Conservation (phyloP, 305 asterid species). For the Salvia sclarea region DNA sequence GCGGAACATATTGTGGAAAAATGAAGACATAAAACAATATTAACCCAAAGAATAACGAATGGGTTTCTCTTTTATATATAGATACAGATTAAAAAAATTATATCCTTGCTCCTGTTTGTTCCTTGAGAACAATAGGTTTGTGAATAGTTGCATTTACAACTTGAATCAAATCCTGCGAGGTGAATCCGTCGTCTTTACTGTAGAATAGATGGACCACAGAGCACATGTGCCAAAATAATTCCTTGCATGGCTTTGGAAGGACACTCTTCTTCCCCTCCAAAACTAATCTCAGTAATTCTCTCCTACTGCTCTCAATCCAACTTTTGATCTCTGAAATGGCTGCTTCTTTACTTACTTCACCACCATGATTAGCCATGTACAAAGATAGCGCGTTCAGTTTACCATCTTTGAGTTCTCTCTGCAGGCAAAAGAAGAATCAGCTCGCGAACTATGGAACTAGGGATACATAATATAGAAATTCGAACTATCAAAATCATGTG, state of each 20-base stretch:
- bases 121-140: constrained; percentile 48
- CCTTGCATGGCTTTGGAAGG: constrained; percentile 75
- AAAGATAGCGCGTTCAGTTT: constrained; percentile 62
- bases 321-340: constrained; percentile 48
- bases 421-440: constrained; percentile 25
- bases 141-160: constrained; percentile 53
- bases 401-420: constrained; percentile 77
- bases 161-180: constrained; percentile 53
- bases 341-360: constrained; percentile 46
- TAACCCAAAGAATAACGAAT: too few species aligned
- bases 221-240: constrained; percentile 81
- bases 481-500: neutral
- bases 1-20: too few species aligned
- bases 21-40: too few species aligned
- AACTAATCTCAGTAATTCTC: constrained; percentile 63
- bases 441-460: too few species aligned
- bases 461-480: too few species aligned
- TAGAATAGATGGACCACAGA: constrained; percentile 67
- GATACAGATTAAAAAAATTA: too few species aligned
- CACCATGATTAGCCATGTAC: constrained; percentile 45
- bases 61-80: too few species aligned
- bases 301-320: constrained; percentile 45
- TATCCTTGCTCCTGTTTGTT: too few species aligned
- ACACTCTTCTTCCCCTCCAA: constrained; percentile 49
- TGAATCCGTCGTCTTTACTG: constrained; percentile 72